Conservation (phyloP, 306 rosid genomes). For the Abrus pulchellus region DNA sequence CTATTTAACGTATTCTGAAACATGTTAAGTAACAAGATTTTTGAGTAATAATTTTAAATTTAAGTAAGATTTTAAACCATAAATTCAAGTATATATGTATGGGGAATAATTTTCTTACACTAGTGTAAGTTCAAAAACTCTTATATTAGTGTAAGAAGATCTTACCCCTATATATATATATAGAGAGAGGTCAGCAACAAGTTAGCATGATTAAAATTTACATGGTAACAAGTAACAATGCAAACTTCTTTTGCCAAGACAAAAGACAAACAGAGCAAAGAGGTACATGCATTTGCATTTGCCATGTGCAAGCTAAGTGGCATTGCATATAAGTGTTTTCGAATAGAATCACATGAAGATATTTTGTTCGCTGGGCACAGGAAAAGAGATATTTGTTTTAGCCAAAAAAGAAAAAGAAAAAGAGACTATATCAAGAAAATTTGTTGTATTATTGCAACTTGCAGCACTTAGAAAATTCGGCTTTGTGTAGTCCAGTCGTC, state of each 20-base stretch:
- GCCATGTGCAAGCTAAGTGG: constrained; percentile 23
- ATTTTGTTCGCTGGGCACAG: background rate
- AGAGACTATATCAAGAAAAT: background rate
- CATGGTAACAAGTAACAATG: background rate
- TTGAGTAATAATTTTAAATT: background rate
- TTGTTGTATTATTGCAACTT: constrained; percentile 36
- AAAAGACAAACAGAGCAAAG: constrained; percentile 5
- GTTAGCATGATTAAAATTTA: background rate
- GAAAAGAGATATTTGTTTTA: constrained; percentile 1
- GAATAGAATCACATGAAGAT: constrained; percentile 28
- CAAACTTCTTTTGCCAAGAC: constrained; percentile 42
- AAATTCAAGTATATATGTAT: background rate
- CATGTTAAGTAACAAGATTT: background rate
- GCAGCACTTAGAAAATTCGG: constrained; percentile 6
- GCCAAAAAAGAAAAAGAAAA: background rate
- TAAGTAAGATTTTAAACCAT: background rate
- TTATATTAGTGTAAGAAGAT: too few relatives aligned
- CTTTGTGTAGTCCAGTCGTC: constrained; percentile 38
- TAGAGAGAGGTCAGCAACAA: background rate
- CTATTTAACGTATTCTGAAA: too few relatives aligned
- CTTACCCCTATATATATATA: too few relatives aligned
- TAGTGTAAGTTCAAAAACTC: too few relatives aligned
- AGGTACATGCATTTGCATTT: background rate
- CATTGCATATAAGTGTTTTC: background rate
- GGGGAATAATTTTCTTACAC: too few relatives aligned